Evolutionary conservation across 768 basidiomycete species (phyloP).

Genomic region (Holtermanniella nyarrowii): DNA sequence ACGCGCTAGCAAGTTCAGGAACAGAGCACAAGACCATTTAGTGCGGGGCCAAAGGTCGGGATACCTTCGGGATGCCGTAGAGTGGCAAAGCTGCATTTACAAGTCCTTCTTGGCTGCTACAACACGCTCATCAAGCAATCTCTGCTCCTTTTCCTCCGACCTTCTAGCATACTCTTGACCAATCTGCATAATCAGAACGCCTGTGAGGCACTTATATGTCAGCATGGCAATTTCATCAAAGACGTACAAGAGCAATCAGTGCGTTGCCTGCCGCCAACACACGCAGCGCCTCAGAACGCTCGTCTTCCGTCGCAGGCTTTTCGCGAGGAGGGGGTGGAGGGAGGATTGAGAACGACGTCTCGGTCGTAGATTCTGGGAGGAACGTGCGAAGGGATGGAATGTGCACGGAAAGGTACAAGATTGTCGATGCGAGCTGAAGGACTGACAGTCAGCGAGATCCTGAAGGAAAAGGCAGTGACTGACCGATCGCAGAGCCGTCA

Average conservation of each 20-base stretch:
- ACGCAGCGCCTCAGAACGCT: conserved; percentile 66
- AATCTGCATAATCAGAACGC: conserved; percentile 48
- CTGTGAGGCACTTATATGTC: conserved; percentile 21
- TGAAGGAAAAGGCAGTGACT: conserved; percentile 24
- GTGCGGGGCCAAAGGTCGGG: no score
- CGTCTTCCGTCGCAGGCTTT: conserved; percentile 45
- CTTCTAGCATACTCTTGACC: conserved; percentile 77
- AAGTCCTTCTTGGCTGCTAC: conserved; percentile 26
- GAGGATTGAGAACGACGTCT: conserved; percentile 33
- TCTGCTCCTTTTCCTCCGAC: conserved; percentile 47
- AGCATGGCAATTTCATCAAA: not conserved
- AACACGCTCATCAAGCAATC: conserved; percentile 43
- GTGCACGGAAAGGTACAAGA: conserved; percentile 73
- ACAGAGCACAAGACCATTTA: no score
- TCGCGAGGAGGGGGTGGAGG: conserved; percentile 30
- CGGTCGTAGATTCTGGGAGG: conserved; percentile 38
- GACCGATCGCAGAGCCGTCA: conserved; percentile 79
- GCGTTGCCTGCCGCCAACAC: conserved; percentile 79
- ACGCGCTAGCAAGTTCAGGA: no score
- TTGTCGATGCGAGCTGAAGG: conserved; percentile 61
- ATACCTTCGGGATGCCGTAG: no score
- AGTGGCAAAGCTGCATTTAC: conserved; percentile 9
- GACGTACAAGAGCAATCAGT: conserved; percentile 64
- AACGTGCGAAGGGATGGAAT: conserved; percentile 69
- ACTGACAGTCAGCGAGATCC: conserved; percentile 43